phyloP scores from a whole-genome alignment of 495 filamentous ascomycete genomes.

The Penicillium salamii region DNA sequence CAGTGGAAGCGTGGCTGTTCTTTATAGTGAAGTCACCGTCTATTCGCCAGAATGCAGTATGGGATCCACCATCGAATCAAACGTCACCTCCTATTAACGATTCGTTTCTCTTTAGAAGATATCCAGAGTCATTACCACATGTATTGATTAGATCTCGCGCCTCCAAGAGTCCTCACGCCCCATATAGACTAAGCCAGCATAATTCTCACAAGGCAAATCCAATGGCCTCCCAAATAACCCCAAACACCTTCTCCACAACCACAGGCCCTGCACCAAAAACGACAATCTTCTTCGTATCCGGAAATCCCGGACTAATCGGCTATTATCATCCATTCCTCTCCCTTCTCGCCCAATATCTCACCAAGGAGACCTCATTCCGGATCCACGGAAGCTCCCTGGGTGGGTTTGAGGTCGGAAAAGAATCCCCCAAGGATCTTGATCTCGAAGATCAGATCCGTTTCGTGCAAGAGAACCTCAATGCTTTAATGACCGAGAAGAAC shows the following conservation, averaged over 20 bases:
- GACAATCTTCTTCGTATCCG: slow-evolving; percentile 69
- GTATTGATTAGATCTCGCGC: too few relatives aligned
- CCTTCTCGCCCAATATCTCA: slow-evolving; percentile 35
- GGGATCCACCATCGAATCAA: too few relatives aligned
- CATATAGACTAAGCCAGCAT: too few relatives aligned
- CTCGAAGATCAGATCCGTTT: slow-evolving; percentile 64
- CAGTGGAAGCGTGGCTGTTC: too few relatives aligned
- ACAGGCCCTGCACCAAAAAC: slow-evolving; percentile 14
- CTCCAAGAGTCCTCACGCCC: too few relatives aligned
- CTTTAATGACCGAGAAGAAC: slow-evolving; percentile 12
- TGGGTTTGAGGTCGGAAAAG: slow-evolving; percentile 62
- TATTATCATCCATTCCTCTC: slow-evolving; percentile 78
- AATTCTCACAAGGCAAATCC: background rate
- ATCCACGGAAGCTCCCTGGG: slow-evolving; percentile 70
- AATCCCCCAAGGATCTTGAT: slow-evolving; percentile 9
- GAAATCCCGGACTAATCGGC: slow-evolving; percentile 80
- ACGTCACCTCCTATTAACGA: too few relatives aligned
- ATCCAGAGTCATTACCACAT: too few relatives aligned
- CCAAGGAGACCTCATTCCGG: slow-evolving; percentile 14
- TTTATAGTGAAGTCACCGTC: slow-evolving; percentile 6
- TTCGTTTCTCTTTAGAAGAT: too few relatives aligned
- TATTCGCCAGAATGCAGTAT: slow-evolving; percentile 9
- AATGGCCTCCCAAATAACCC: slow-evolving; percentile 28
- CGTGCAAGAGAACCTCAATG: slow-evolving; percentile 31
- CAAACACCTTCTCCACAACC: slow-evolving; percentile 33